These are phyloP conservation scores for Cystobasidium tubakii DNA, from an alignment of 768 basidiomycete species.

Conservation along the genomic window DNA sequence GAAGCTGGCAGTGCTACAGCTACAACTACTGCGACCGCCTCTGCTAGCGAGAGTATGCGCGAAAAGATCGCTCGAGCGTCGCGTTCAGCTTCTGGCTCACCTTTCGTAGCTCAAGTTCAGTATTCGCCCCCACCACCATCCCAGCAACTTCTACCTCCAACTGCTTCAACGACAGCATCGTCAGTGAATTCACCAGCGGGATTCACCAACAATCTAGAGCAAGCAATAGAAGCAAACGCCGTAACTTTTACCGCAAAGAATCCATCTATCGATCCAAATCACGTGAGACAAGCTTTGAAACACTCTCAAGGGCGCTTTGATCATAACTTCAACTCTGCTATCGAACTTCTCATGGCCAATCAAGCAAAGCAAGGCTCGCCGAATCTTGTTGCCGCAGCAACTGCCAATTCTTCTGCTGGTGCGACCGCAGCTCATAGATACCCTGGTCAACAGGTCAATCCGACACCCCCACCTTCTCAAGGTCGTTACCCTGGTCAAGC, in stretches of 20 bases:
- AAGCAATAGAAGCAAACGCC: constrained; percentile 1
- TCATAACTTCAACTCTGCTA: constrained; percentile 15
- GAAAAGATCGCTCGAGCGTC: constrained; percentile 3
- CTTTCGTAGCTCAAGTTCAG: constrained; percentile 20
- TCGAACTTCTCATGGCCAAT: constrained; percentile 1
- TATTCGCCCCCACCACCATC: neutral
- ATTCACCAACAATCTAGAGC: neutral
- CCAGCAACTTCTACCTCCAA: neutral
- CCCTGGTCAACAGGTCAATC: constrained; percentile 10
- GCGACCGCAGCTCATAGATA: neutral
- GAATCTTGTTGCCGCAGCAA: neutral
- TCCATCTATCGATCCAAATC: neutral
- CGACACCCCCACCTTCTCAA: neutral
- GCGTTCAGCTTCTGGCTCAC: neutral
- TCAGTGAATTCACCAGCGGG: neutral
- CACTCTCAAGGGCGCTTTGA: constrained; percentile 30
- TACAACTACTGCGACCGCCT: neutral
- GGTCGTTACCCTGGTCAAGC: neutral
- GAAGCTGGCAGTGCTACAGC: neutral
- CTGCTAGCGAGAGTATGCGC: neutral
- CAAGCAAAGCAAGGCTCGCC: neutral
- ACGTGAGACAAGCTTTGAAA: constrained; percentile 15
- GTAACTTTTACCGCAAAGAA: constrained; percentile 23
- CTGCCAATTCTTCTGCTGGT: neutral
- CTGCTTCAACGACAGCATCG: neutral